A percentile compares a stretch with the other conserved stretches of the same genome.
These are phyloP conservation scores for Phyllosticta capitalensis DNA, from an alignment of 2,329 filamentous ascomycete genomes.

Conservation along the genomic window DNA sequence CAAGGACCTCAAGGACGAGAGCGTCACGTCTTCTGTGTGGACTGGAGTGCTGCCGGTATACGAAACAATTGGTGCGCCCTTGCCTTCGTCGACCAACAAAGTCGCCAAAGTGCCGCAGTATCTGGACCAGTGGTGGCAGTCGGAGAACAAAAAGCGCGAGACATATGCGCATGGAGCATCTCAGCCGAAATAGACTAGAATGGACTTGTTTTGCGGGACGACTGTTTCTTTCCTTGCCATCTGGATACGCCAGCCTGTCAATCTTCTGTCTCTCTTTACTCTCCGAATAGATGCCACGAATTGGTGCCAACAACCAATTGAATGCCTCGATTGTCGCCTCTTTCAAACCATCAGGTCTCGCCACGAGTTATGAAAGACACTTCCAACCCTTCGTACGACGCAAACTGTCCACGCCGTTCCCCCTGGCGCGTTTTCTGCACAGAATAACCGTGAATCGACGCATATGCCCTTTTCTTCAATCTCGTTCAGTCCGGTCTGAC, in stretches of 20 bases:
- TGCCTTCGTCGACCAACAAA: slow-evolving; percentile 50
- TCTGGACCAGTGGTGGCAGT: background rate
- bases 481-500: background rate
- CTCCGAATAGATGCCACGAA: background rate
- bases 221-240: background rate
- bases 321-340: background rate
- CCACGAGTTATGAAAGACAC: background rate
- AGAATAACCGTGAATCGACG: background rate
- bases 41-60: slow-evolving; percentile 55
- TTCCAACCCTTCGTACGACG: background rate
- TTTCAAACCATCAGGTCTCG: background rate
- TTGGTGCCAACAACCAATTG: background rate
- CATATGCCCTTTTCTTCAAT: too few species aligned
- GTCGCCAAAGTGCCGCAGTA: background rate
- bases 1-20: slow-evolving; percentile 42
- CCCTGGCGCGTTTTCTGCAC: background rate
- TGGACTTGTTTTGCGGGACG: background rate
- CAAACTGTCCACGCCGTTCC: background rate
- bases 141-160: background rate
- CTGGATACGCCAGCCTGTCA: background rate
- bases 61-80: slow-evolving; percentile 52
- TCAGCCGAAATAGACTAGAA: background rate
- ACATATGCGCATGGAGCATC: background rate
- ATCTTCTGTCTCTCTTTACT: background rate
- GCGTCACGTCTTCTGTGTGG: slow-evolving; percentile 45